These are phyloP conservation scores for Russula sp. DNA, from an alignment of 768 basidiomycete species.

Conservation along the genomic window DNA sequence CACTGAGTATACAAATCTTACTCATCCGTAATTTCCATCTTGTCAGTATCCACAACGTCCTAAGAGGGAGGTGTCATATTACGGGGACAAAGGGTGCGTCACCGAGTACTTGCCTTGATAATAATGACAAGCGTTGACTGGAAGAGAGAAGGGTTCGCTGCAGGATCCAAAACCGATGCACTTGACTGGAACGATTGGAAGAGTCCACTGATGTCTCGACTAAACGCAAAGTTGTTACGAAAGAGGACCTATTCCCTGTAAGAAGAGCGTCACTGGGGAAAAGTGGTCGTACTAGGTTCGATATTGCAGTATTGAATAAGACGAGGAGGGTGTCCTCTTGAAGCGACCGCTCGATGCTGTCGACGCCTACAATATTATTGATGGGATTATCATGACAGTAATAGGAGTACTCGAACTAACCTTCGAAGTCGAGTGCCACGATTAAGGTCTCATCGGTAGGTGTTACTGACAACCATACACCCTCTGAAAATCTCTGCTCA, in stretches of 20 bases:
- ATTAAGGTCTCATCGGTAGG: slow-evolving; percentile 48
- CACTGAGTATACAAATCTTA: slow-evolving; percentile 25
- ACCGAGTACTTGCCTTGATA: slow-evolving; percentile 42
- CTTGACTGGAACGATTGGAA: slow-evolving; percentile 59
- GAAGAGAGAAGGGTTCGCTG: slow-evolving; percentile 51
- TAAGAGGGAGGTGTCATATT: slow-evolving; percentile 24
- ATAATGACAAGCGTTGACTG: slow-evolving; percentile 55
- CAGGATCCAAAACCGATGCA: slow-evolving; percentile 49
- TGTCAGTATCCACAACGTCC: slow-evolving; percentile 60
- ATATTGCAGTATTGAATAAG: slow-evolving; percentile 57
- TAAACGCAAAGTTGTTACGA: slow-evolving; percentile 58
- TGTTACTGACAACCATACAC: slow-evolving; percentile 62
- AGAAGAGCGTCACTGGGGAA: not conserved
- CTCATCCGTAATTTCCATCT: slow-evolving; percentile 50
- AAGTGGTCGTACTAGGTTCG: slow-evolving; percentile 40
- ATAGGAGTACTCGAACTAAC: slow-evolving; percentile 23
- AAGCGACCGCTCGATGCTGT: slow-evolving; percentile 55
- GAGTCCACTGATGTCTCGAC: slow-evolving; percentile 50
- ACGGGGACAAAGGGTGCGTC: too few relatives aligned
- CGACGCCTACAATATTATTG: slow-evolving; percentile 36
- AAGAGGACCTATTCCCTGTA: slow-evolving; percentile 42
- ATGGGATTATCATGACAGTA: not conserved
- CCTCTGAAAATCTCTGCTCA: slow-evolving; percentile 31
- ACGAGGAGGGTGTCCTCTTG: slow-evolving; percentile 60
- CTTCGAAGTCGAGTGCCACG: slow-evolving; percentile 61